A percentile compares a stretch with the other conserved stretches of the same genome.
These are phyloP conservation scores for Mycena haematopus DNA, from an alignment of 768 basidiomycete species.

Conservation along the genomic window DNA sequence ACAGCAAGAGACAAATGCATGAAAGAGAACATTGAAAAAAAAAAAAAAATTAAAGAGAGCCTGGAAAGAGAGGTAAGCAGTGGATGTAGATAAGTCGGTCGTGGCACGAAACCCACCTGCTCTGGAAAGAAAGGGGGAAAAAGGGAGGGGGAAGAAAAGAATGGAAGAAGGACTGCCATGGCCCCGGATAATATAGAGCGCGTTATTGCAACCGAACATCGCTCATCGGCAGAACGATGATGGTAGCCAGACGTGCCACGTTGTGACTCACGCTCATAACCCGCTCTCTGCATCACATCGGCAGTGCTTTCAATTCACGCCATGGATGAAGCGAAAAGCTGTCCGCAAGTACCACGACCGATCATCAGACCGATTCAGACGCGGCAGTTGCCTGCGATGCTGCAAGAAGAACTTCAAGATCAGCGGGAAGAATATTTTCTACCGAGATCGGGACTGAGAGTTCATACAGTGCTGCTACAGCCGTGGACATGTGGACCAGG, in stretches of 20 bases:
- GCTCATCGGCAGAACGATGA: slow-evolving; percentile 2
- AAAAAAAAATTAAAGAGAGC: slow-evolving; percentile 35
- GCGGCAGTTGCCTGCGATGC: no score
- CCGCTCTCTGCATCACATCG: no score
- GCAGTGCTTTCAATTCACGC: no score
- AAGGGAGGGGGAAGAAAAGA: slow-evolving; percentile 10
- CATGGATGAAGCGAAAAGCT: no score
- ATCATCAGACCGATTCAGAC: no score
- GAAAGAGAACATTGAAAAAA: slow-evolving; percentile 36
- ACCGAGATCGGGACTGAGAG: no score
- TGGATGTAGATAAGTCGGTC: neutral
- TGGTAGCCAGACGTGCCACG: neutral
- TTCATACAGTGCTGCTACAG: no score
- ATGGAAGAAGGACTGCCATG: neutral
- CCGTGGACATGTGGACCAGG: no score
- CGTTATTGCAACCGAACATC: neutral
- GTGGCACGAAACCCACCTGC: slow-evolving; percentile 45
- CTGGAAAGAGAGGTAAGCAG: slow-evolving; percentile 29
- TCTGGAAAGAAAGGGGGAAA: slow-evolving; percentile 35
- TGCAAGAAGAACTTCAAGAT: no score
- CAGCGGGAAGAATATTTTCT: no score
- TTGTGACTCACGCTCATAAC: no score
- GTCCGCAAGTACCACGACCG: no score
- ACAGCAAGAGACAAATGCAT: slow-evolving; percentile 27
- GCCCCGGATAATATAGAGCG: neutral